A percentile compares a stretch with the other conserved stretches of the same genome.
Conservation (phyloP, 352 stramenopile genomes). For the Albugo laibachii region DNA sequence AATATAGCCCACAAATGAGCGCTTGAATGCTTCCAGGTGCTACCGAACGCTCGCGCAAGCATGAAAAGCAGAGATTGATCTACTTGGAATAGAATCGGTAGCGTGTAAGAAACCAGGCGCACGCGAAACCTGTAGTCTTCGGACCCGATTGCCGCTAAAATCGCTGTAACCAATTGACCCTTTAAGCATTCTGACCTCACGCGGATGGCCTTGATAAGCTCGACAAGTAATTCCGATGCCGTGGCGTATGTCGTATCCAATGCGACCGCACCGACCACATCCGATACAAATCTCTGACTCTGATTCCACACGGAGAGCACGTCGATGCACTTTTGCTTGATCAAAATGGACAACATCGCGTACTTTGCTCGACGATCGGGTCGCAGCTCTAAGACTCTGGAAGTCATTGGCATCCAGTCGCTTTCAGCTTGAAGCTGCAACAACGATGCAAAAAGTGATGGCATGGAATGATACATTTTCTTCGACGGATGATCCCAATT, state of each 20-base stretch:
- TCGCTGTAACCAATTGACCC: conserved; percentile 12
- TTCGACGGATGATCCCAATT: conserved; percentile 77
- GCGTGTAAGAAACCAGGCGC: conserved; percentile 52
- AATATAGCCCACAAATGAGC: conserved; percentile 41
- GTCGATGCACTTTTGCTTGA: conserved; percentile 10
- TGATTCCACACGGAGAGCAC: conserved; percentile 15
- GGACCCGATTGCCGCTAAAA: conserved; percentile 24
- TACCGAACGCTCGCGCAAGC: conserved; percentile 15
- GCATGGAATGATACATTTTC: conserved; percentile 76
- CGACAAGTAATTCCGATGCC: conserved; percentile 44
- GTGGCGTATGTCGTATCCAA: conserved; percentile 54
- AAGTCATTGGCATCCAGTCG: conserved; percentile 31
- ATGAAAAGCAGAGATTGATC: conserved; percentile 11
- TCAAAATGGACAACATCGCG: conserved; percentile 32
- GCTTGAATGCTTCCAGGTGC: conserved; percentile 27
- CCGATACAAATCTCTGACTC: conserved; percentile 26
- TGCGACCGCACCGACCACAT: conserved; percentile 33
- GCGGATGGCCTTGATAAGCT: conserved; percentile 18
- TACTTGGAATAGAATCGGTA: conserved; percentile 51
- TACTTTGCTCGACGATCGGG: conserved; percentile 49
- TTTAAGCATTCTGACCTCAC: conserved; percentile 30
- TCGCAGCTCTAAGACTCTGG: conserved; percentile 30
- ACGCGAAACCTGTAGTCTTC: conserved; percentile 25
- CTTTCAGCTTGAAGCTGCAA: conserved; percentile 20
- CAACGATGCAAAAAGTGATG: conserved; percentile 52